Base-by-base conservation (phyloP, 2,329 filamentous ascomycete genomes). In the Hypoxylon sp. region DNA sequence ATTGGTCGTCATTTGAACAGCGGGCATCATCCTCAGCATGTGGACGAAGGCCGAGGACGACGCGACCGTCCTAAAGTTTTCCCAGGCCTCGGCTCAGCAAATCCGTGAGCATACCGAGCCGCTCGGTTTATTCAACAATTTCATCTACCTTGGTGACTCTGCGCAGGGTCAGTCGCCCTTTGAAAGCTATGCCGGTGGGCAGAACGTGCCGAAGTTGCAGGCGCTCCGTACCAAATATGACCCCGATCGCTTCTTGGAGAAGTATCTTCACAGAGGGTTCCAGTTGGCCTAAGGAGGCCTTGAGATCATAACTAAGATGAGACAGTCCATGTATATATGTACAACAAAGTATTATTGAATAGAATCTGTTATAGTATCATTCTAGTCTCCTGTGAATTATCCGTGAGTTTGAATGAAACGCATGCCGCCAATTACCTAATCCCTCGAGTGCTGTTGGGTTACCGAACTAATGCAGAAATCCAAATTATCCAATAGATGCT, bases 131-230 rank as follows among this genome's bases (percentile, higher is more conserved):
- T 57, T 52, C 44, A 62, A 65, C 61, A 52, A 52, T n/a, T 68
- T 70, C 31, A 61, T 48, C 39, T 70, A 70, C 29, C 65, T 70
- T 0, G 67, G 67, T 32, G 65, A 70, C 13, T 63, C 62, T 2
- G 53, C 57, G 1, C 50, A 56, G 15, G 35, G 54, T 17, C 68
- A 66, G 19, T 44, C 8, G n/a, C 68, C 68, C 2, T 68, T 66
- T 27, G 46, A 29, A 8, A 66, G 62, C 13, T 60, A 65, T 35
- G 65, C 63, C 11, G 35, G 48, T n/a, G 68, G 68, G 4, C 50
- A 51, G 32, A 68, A 59, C 24, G 27, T 70, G 31, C 46, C 50
- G 29, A 68, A 42, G 11, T 29, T 68, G 19, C 21, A 50, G 29
- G 58, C 46, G 11, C 65, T 70, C 19, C 58, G 57, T 15, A 21